These are phyloP conservation scores for Angomonas deanei DNA, from an alignment of 208 protist genomes.

Conservation along the genomic window DNA sequence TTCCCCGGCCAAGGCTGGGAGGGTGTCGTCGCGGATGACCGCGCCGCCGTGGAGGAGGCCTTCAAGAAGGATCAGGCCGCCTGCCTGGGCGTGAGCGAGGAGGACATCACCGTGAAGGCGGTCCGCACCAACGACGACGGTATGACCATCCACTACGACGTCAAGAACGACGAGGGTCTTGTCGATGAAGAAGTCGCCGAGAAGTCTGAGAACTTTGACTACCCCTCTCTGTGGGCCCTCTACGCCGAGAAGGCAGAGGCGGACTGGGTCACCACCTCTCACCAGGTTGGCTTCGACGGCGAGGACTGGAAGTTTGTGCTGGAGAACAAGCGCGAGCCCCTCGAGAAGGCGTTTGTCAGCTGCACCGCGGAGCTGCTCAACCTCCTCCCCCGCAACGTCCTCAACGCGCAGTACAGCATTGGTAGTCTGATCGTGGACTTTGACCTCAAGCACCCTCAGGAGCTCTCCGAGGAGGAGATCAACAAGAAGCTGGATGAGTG, in stretches of 20 bases:
- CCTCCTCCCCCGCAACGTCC: conserved; percentile 30
- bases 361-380: conserved; percentile 37
- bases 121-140: conserved; percentile 16
- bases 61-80: conserved; percentile 29
- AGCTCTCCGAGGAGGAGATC: conserved; percentile 28
- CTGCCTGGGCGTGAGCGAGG: conserved; percentile 14
- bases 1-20: conserved; percentile 24
- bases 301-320: conserved; percentile 38
- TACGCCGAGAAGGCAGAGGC: conserved; percentile 21
- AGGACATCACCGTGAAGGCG: conserved; percentile 18
- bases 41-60: conserved; percentile 22
- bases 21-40: conserved; percentile 7
- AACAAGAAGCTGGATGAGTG: conserved; percentile 29
- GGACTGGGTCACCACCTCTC: conserved; percentile 29
- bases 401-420: conserved; percentile 14
- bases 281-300: conserved; percentile 58
- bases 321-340: conserved; percentile 11
- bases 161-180: conserved; percentile 14
- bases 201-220: conserved; percentile 24
- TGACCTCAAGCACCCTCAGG: conserved; percentile 38
- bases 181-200: conserved; percentile 12
- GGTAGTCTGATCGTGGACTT: conserved; percentile 26
- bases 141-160: conserved; percentile 28
- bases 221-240: conserved; percentile 38
- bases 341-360: conserved; percentile 19